phyloP scores from a whole-genome alignment of 805 yeast species.

The Komagataella ulmi region DNA sequence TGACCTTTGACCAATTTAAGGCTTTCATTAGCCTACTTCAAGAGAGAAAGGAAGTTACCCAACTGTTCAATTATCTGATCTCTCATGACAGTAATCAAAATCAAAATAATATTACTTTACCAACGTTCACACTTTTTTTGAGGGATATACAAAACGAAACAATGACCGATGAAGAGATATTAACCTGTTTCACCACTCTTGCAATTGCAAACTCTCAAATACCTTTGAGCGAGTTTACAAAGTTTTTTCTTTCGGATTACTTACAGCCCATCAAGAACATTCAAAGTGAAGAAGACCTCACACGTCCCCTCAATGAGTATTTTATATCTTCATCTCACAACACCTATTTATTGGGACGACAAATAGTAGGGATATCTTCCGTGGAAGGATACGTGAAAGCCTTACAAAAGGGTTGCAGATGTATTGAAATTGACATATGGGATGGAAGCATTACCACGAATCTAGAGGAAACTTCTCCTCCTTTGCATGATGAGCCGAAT shows the following conservation, averaged over 20 bases:
- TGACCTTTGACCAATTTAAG: slow-evolving; percentile 67
- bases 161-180: slow-evolving; percentile 18
- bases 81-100: slow-evolving; percentile 1
- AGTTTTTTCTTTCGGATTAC: slow-evolving; percentile 19
- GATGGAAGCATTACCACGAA: slow-evolving; percentile 30
- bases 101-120: slow-evolving; percentile 11
- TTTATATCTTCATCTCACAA: slow-evolving; percentile 90
- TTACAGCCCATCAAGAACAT: slow-evolving; percentile 11
- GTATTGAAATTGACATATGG: slow-evolving; percentile 95
- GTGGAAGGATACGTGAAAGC: slow-evolving; percentile 83
- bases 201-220: slow-evolving; percentile 7
- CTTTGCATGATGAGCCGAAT: slow-evolving; percentile 16
- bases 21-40: slow-evolving; percentile 58
- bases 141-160: slow-evolving; percentile 32
- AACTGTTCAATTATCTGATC: slow-evolving; percentile 26
- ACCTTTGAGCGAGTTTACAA: slow-evolving; percentile 8
- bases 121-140: slow-evolving; percentile 30
- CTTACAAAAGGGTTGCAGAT: slow-evolving; percentile 83
- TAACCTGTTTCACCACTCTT: slow-evolving; percentile 17
- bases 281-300: slow-evolving; percentile 22
- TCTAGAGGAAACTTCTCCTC: background rate
- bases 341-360: slow-evolving; percentile 82
- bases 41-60: slow-evolving; percentile 44
- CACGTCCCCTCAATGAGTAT: slow-evolving; percentile 71
- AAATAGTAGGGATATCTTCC: slow-evolving; percentile 76